Base-by-base conservation (phyloP, 2,329 filamentous ascomycete species). In the Bipolaris zeicola region DNA sequence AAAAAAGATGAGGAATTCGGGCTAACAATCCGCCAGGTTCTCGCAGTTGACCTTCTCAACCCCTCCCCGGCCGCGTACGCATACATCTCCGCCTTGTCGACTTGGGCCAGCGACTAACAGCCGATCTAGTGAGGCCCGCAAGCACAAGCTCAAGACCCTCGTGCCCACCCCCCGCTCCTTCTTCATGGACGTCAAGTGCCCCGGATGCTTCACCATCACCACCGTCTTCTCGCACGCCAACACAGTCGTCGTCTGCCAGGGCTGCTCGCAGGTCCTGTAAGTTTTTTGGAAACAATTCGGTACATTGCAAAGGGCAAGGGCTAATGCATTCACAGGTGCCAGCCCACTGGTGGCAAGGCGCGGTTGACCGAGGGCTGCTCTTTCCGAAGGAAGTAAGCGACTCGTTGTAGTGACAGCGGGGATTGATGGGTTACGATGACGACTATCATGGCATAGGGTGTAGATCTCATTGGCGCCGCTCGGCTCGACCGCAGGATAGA, bases 101-200 rank as follows among this genome's bases (percentile, higher is more conserved):
- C 52, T 44, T 50, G 53, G 58, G 53, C 48, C 43, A 48, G 38
- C 56, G 62, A 64, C 73, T 75, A 71, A 75, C 67, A 60, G 44
- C 44, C 52, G 42, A 62, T 48, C 44, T 58, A 75, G 72, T 82
- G 95, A 99, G 90, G 92, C 92, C 79, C 92, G 92, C 86, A 98
- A 98, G 91, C 95, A 99, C 91, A 99, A 99, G 92, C 92, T 99
- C 82, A 99, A 99, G 92, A 92, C 87, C 72, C 91, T 99, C 76
- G 95, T 99, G 80, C 95, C 95, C 77, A 89, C 87, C 70, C 95
- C 95, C 77, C 92, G 95, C 81, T 98, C 94, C 72, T 99, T 98
- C 91, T 99, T 99, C 91, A 99, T 99, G 95, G 95, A 99, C 81
- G 95, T 99, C 87, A 99, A 99, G 90, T 99, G 95, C 91, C 95